Base-by-base conservation (phyloP, 495 filamentous ascomycete genomes). In the Penicillium odoratum region DNA sequence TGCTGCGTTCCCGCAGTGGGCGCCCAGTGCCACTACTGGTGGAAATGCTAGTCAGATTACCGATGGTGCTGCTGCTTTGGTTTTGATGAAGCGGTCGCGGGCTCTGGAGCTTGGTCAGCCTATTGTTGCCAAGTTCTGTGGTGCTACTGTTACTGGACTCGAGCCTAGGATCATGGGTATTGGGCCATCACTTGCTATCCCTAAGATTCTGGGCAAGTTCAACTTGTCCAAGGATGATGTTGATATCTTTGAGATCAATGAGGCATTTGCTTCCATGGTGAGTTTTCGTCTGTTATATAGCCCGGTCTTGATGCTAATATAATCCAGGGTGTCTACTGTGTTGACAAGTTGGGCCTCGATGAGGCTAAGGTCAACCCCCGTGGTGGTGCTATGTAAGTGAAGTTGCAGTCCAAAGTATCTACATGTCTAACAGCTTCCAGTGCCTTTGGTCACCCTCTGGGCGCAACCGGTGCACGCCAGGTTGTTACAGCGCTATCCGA, bases 151-250 rank as follows among this genome's bases (percentile, higher is more conserved):
- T 46, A 83, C 88, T 38, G 93, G 93, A 57, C 79, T 97, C 7
- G 84, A 93, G 26, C 93, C 93, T 0, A 78, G 93, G 43, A 96
- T 98, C 73, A 98, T 98, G 93, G 93, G 93, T 48, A 97, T 98
- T 64, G 93, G 93, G 25, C 93, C 93, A 9, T 88, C 90, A 9
- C 75, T 96, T 53, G 93, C 91, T 55, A 96, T 98, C 61, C 93
- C 93, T 55, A 98, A 98, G 83, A 85, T 98, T 40, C 78, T 98
- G 36, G 73, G 74, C 66, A 90, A 96, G 78, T 86, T 86, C 78
- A 82, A 83, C 62, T 68, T 98, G 68, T 82, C 75, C n/a, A 76
- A 91, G 40, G 80, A 88, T 55, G 93, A 98, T 48, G 79, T 92
- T 63, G 93, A 98, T 66, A 79, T 98, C 40, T 83, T 97, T 62